Evolutionary conservation across 495 filamentous ascomycete genomes (phyloP), one percentile per base, ranked within the genome.

Genomic region (Podospora tetraspora): DNA sequence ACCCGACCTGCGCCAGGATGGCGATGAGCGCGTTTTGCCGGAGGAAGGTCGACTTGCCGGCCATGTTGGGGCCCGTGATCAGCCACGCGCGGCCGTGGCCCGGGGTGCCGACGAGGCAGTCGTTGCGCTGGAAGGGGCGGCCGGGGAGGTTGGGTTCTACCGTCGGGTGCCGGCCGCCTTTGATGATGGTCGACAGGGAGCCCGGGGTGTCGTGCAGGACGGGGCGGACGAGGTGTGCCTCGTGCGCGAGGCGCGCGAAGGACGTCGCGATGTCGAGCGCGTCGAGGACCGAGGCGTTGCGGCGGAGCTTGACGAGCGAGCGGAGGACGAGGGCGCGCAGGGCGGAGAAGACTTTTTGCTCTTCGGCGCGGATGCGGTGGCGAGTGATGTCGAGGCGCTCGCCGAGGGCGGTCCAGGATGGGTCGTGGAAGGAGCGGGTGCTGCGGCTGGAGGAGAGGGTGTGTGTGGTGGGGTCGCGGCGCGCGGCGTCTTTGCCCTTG

Each of bases 61-160:
- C 96, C 95, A 99, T 99, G 81, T 99, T 99, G n/a, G 96, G 95
- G 0, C 95, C 95, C 1, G 94, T 97, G 70, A 99, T 91, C 27
- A 99, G 85, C 90, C 92, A 94, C 57, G 93, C 84, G 3, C 86
- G 82, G 71, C 94, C 90, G 56, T 81, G 72, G 25, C 82, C 84
- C 9, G 68, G 70, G 5, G 65, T 52, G 58, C 90, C 90, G 19
- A 97, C 78, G 58, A 91, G 84, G 81, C 93, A 96, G 78, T 97
- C 92, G 66, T 99, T 99, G 63, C 87, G 84, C 30, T 91, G 89
- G 73, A 99, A 99, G 3, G 81, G 87, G 32, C 92, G 86, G 3
- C 95, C 95, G 67, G 86, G 83, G 0, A 99, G 83, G 0, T 92
- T 91, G 23, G 87, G 82, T 77, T 94, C 93, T 61, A 98, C 95